A percentile compares a stretch with the other conserved stretches of the same genome.
Evolutionary conservation across 495 filamentous ascomycete genomes (phyloP).

Genomic region (Amniculicola lignicola): DNA sequence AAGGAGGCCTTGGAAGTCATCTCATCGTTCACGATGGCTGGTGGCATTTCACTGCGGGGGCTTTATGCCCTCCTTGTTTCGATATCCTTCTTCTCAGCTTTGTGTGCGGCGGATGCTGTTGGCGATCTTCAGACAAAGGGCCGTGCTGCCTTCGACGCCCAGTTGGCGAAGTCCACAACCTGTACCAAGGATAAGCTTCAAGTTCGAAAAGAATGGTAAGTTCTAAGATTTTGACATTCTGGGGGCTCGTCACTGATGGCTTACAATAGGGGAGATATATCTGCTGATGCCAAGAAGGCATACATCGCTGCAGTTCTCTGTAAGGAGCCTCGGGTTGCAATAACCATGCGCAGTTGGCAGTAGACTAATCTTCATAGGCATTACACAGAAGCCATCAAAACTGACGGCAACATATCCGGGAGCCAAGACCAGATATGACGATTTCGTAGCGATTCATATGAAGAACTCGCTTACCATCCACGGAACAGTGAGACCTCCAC

Average conservation of each 20-base stretch:
- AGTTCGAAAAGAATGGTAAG: conserved; percentile 51
- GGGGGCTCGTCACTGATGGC: conserved; percentile 4
- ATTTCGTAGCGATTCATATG: conserved; percentile 32
- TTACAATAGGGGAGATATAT: conserved; percentile 20
- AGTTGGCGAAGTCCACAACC: conserved; percentile 46
- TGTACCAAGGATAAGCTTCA: conserved; percentile 50
- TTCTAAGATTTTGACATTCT: background rate
- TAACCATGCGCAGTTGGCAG: no score
- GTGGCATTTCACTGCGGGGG: conserved; percentile 4
- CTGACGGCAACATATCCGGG: conserved; percentile 23
- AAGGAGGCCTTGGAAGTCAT: background rate
- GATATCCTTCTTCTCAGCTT: background rate
- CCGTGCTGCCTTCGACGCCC: conserved; percentile 41
- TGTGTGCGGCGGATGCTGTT: conserved; percentile 43
- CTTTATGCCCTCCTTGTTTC: conserved; percentile 20
- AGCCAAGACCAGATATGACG: conserved; percentile 30
- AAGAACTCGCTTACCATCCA: conserved; percentile 31
- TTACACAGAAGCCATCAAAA: conserved; percentile 25
- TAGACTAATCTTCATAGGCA: background rate
- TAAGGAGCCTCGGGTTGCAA: no score
- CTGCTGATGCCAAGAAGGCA: conserved; percentile 26
- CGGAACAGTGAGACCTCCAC: conserved; percentile 21
- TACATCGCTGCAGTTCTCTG: conserved; percentile 32
- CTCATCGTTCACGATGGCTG: conserved; percentile 10
- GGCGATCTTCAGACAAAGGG: conserved; percentile 46